Evolutionary conservation across 2,329 filamentous ascomycete species (phyloP).

Genomic region (Exophiala calicioides): DNA sequence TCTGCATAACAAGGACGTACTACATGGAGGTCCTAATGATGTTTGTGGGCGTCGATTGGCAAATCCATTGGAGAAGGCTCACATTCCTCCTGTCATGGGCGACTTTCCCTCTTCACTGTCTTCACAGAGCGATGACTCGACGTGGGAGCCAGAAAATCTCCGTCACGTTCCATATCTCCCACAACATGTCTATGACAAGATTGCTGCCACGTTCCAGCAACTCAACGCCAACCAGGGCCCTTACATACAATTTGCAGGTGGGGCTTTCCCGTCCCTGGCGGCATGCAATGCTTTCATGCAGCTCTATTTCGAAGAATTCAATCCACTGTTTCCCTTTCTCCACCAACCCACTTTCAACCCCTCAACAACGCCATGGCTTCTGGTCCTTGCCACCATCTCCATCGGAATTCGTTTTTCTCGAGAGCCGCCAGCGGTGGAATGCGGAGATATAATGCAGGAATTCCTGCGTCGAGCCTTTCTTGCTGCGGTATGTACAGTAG

Average conservation of each 20-base stretch:
- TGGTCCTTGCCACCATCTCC: background rate
- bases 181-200: background rate
- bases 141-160: slow-evolving; percentile 1
- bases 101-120: background rate
- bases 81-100: background rate
- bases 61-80: background rate
- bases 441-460: background rate
- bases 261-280: too few species aligned
- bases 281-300: too few species aligned
- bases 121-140: background rate
- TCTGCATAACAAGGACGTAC: background rate
- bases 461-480: background rate
- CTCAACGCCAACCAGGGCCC: too few species aligned
- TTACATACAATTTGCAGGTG: too few species aligned
- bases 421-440: background rate
- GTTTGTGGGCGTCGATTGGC: background rate
- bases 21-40: background rate
- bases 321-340: background rate
- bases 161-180: background rate
- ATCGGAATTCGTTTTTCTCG: background rate
- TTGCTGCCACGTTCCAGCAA: background rate
- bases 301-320: too few species aligned
- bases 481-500: background rate
- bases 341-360: background rate
- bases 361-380: background rate